A percentile compares a stretch with the other conserved stretches of the same genome.
Conservation (phyloP, 441 rosid genomes). For the Gossypium schwendimanii region DNA sequence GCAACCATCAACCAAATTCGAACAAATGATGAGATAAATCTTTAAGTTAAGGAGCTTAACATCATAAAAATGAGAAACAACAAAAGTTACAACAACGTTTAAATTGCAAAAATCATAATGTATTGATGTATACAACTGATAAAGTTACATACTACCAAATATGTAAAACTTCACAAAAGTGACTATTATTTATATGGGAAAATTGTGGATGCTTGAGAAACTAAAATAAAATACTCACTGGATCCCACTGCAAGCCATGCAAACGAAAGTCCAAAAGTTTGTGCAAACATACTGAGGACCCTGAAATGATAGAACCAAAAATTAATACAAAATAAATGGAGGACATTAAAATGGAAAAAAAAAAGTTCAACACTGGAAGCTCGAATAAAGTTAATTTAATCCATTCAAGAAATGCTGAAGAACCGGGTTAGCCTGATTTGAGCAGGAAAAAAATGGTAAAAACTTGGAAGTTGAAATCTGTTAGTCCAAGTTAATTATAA, state of each 20-base stretch:
- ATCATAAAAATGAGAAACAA: not conserved
- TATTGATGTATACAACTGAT: not conserved
- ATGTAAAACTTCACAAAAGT: not conserved
- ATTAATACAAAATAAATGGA: conserved; percentile 4
- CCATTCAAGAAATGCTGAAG: not conserved
- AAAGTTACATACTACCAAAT: not conserved
- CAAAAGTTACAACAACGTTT: not conserved
- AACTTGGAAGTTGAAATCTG: not conserved
- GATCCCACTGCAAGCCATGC: conserved; percentile 89
- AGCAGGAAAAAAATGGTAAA: not conserved
- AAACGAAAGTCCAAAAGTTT: conserved; percentile 87
- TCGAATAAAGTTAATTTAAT: not conserved
- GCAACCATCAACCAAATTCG: not conserved
- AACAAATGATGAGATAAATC: not conserved
- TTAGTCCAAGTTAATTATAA: not conserved
- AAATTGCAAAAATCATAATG: not conserved
- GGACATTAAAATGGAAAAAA: not conserved
- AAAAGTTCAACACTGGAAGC: not conserved
- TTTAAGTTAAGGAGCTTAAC: not conserved
- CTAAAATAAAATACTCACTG: conserved; percentile 55
- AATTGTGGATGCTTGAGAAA: not conserved
- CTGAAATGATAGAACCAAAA: conserved; percentile 36
- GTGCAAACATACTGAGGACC: conserved; percentile 96
- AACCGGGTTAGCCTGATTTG: not conserved
- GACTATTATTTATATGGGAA: not conserved